These are phyloP conservation scores for Thelonectria olida DNA, from an alignment of 2,329 filamentous ascomycete genomes.

Conservation along the genomic window DNA sequence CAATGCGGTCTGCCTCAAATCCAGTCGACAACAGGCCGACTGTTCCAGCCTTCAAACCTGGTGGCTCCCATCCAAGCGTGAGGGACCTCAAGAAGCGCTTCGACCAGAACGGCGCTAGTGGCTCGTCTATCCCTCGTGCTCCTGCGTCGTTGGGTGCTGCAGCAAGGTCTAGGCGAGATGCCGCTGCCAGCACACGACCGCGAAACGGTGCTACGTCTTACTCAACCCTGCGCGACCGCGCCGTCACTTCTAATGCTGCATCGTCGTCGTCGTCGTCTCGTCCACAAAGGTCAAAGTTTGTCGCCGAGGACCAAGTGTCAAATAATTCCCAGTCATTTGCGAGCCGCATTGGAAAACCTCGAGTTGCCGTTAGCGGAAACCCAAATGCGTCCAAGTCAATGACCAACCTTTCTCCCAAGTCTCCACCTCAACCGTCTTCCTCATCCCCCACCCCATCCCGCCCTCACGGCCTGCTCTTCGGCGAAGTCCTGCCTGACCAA, in stretches of 20 bases:
- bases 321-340: slow-evolving; percentile 67
- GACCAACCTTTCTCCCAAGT: slow-evolving; percentile 45
- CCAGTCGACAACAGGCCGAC: slow-evolving; percentile 58
- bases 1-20: slow-evolving; percentile 64
- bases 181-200: slow-evolving; percentile 44
- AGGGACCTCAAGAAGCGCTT: slow-evolving; percentile 84
- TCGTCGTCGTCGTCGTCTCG: slow-evolving; percentile 41
- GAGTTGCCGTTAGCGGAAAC: slow-evolving; percentile 45
- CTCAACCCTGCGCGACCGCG: slow-evolving; percentile 50
- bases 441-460: slow-evolving; percentile 47
- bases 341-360: slow-evolving; percentile 66
- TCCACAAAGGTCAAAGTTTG: slow-evolving; percentile 57
- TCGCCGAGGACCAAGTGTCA: slow-evolving; percentile 60
- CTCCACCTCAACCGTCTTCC: slow-evolving; percentile 44
- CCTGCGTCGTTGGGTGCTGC: slow-evolving; percentile 46
- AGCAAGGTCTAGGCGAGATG: slow-evolving; percentile 45
- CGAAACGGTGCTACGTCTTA: slow-evolving; percentile 51
- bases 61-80: slow-evolving; percentile 70
- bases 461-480: slow-evolving; percentile 72
- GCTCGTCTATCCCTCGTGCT: slow-evolving; percentile 48
- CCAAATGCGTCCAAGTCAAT: slow-evolving; percentile 47
- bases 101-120: slow-evolving; percentile 64
- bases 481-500: slow-evolving; percentile 74
- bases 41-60: slow-evolving; percentile 43
- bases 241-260: slow-evolving; percentile 30